Evolutionary conservation across 2,329 filamentous ascomycete species (phyloP).

Genomic region (Ophiocordyceps sinensis): DNA sequence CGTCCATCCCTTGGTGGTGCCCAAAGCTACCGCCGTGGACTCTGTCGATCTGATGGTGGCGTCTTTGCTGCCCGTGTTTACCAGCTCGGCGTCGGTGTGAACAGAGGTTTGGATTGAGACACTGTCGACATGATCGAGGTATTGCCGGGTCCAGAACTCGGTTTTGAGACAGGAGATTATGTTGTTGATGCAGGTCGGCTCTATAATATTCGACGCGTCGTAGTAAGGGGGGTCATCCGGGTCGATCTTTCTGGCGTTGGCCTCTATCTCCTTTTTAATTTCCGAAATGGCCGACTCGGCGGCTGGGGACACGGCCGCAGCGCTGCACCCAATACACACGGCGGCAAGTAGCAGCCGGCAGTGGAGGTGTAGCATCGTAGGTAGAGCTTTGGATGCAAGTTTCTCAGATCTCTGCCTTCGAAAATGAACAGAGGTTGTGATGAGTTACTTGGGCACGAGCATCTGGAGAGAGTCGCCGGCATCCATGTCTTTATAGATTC

Average conservation of each 20-base stretch:
- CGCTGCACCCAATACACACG: neutral
- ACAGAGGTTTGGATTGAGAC: neutral
- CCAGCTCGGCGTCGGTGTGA: neutral
- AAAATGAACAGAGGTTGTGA: too few species aligned
- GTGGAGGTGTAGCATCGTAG: too few species aligned
- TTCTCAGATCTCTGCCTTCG: too few species aligned
- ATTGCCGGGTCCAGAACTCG: neutral
- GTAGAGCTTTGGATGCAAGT: too few species aligned
- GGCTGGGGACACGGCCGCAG: neutral
- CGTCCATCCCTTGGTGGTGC: constrained; percentile 1
- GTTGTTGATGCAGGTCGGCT: neutral
- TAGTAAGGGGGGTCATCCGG: neutral
- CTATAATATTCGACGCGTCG: neutral
- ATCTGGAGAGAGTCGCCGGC: too few species aligned
- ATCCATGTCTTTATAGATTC: too few species aligned
- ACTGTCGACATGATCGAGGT: neutral
- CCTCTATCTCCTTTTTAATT: neutral
- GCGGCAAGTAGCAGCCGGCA: neutral
- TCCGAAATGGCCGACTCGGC: neutral
- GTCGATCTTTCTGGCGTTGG: neutral
- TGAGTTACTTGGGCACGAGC: too few species aligned
- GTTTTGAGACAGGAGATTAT: neutral
- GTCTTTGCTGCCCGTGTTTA: neutral
- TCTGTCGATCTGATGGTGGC: constrained; percentile 10
- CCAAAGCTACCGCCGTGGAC: constrained; percentile 3